Conservation (phyloP, 345 rosid species). For the Stellera chamaejasme region DNA sequence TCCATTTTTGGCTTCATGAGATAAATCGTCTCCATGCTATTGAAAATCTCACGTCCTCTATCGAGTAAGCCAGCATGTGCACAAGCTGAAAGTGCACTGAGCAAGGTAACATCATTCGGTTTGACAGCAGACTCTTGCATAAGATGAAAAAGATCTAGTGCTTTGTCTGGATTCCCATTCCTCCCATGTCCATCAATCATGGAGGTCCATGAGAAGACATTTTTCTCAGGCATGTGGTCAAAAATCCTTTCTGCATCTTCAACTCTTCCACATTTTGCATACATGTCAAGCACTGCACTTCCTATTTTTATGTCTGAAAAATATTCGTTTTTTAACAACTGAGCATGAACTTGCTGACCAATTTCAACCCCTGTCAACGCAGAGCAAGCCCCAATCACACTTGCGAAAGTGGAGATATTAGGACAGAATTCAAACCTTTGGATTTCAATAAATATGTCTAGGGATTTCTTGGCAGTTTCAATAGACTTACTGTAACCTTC, state of each 20-base stretch:
- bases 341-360: constrained; percentile 71
- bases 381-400: constrained; percentile 83
- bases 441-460: constrained; percentile 54
- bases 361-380: constrained; percentile 47
- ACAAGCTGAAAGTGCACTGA: constrained; percentile 82
- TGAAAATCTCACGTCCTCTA: constrained; percentile 61
- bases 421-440: constrained; percentile 55
- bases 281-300: constrained; percentile 89
- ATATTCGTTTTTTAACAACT: constrained; percentile 47
- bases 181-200: constrained; percentile 97
- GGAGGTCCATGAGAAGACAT: constrained; percentile 90
- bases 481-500: constrained; percentile 76
- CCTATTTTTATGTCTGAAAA: constrained; percentile 56
- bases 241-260: constrained; percentile 57
- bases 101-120: constrained; percentile 80
- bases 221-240: constrained; percentile 52
- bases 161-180: constrained; percentile 65
- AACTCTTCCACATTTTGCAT: constrained; percentile 71
- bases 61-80: constrained; percentile 72
- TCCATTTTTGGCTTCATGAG: constrained; percentile 69
- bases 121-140: constrained; percentile 42
- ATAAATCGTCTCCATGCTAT: constrained; percentile 71
- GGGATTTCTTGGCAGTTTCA: constrained; percentile 45
- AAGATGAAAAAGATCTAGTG: constrained; percentile 52
- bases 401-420: constrained; percentile 64